Evolutionary conservation across 352 stramenopile species (phyloP).

Genomic region (Globisporangium echinulatum): DNA sequence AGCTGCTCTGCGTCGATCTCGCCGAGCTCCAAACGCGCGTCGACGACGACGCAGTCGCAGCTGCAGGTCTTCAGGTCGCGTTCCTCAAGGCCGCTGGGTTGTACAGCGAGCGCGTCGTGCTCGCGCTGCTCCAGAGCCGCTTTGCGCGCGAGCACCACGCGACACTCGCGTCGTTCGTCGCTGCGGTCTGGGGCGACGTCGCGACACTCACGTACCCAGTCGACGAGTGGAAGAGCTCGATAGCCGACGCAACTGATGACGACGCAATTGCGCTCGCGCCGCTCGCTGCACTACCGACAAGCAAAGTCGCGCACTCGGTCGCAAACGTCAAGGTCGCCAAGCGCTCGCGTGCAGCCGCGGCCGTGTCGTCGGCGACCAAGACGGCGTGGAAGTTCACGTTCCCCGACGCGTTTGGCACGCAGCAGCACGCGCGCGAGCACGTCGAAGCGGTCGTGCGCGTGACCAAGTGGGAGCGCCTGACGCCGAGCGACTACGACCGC

Average conservation of each 20-base stretch:
- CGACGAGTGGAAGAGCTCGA: conserved; percentile 34
- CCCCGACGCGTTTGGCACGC: conserved; percentile 39
- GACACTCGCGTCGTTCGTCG: conserved; percentile 47
- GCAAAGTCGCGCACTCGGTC: conserved; percentile 45
- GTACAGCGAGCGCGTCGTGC: conserved; percentile 52
- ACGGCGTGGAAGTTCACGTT: conserved; percentile 70
- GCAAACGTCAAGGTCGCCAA: conserved; percentile 25
- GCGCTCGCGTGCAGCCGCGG: conserved; percentile 20
- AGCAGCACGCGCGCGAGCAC: conserved; percentile 54
- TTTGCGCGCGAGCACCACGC: conserved; percentile 34
- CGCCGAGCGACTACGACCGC: conserved; percentile 69
- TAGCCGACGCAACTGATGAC: conserved; percentile 8
- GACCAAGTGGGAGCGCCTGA: conserved; percentile 78
- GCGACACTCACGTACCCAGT: conserved; percentile 39
- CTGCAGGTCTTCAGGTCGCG: conserved; percentile 39
- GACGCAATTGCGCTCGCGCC: conserved; percentile 10
- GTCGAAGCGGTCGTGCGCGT: conserved; percentile 65
- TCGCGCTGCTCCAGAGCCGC: conserved; percentile 41
- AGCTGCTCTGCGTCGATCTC: conserved; percentile 48
- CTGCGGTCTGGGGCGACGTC: conserved; percentile 55
- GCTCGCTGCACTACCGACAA: conserved; percentile 34
- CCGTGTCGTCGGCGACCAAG: conserved; percentile 46
- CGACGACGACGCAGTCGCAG: conserved; percentile 41
- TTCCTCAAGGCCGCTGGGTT: conserved; percentile 57
- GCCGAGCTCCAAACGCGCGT: conserved; percentile 46